Evolutionary conservation across 169 alveolate genomes (phyloP).

Genomic region (Plasmodium knowlesi): DNA sequence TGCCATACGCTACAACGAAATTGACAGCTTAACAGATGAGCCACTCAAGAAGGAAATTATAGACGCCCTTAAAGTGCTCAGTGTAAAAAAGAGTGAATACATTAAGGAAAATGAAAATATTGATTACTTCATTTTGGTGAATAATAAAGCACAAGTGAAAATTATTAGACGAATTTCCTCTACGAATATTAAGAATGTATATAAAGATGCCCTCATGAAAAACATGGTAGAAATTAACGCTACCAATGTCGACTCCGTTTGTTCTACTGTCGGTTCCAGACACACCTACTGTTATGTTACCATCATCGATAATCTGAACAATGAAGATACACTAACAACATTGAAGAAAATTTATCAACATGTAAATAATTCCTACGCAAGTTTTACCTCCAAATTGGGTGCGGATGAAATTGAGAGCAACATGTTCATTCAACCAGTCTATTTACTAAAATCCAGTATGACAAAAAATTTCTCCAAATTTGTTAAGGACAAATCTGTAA

Average conservation of each 20-base stretch:
- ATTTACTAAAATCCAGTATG: slow-evolving; percentile 20
- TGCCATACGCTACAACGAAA: slow-evolving; percentile 29
- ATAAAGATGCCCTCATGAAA: slow-evolving; percentile 36
- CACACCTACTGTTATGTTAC: slow-evolving; percentile 60
- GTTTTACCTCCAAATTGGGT: slow-evolving; percentile 22
- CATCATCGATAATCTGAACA: slow-evolving; percentile 12
- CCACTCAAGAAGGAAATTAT: slow-evolving; percentile 19
- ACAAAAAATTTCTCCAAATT: slow-evolving; percentile 42
- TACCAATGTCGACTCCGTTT: slow-evolving; percentile 29
- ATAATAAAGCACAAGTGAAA: slow-evolving; percentile 35
- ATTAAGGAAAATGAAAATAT: slow-evolving; percentile 42
- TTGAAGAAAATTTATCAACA: slow-evolving; percentile 44
- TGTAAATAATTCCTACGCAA: slow-evolving; percentile 26
- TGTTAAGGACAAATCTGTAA: slow-evolving; percentile 27
- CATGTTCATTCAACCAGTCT: slow-evolving; percentile 65
- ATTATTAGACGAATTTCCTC: slow-evolving; percentile 49
- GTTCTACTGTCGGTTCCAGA: slow-evolving; percentile 61
- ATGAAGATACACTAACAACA: slow-evolving; percentile 4
- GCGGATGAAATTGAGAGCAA: slow-evolving; percentile 19
- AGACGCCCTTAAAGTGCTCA: slow-evolving; percentile 40
- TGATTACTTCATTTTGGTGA: slow-evolving; percentile 56
- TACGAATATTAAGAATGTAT: slow-evolving; percentile 51
- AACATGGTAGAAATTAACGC: slow-evolving; percentile 48
- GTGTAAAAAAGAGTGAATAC: slow-evolving; percentile 57
- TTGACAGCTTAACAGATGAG: slow-evolving; percentile 16